Base-by-base conservation (phyloP, 164 flowering plant species). In the Magnolia kwangsiensis region DNA sequence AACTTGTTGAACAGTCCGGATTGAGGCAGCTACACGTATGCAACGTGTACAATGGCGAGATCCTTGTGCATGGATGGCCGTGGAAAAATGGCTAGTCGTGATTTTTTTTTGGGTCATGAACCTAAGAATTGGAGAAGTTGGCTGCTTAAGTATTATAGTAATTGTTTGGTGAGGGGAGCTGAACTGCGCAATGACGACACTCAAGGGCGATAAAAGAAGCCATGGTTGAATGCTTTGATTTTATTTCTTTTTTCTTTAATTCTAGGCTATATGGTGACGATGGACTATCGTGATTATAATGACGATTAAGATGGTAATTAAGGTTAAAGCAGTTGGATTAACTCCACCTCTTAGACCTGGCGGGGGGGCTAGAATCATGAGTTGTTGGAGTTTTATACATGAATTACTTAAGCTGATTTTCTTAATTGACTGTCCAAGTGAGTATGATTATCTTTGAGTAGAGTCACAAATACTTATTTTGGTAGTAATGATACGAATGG, bases 151-250 rank as follows among this genome's bases (percentile, higher is more conserved):
- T 69, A 69, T 20, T 69, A 19, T 31, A 69, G 24, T 69, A 16
- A 19, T 69, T 69, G 58, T 45, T 69, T 45, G 72, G 51, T 69
- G 55, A 69, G 72, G 51, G 72, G 55, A 10, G 72, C 72, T 69
- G 72, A 69, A 37, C 58, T 45, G 51, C 24, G 14, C 72, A 49
- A 69, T 50, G 72, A 19, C 72, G 51, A 69, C 51, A 20, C 24
- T 49, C 49, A 18, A 69, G 23, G 7, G 29, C 29, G 29, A 27
- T 27, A 27, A 27, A 27, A 27, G 23, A 23, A 67, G 69, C 24
- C 24, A 55, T 10, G 13, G 61, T 55, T 55, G 61, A 55, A 55
- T 55, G 18, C 18, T 0, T 55, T 55, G 18, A 55, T 55, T 55
- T 55, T 55, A 55, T 55, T 55, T 16, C 18, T 0, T 10, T 55